Conservation (phyloP, 495 filamentous ascomycete genomes). For the Aspergillus conjunctus region DNA sequence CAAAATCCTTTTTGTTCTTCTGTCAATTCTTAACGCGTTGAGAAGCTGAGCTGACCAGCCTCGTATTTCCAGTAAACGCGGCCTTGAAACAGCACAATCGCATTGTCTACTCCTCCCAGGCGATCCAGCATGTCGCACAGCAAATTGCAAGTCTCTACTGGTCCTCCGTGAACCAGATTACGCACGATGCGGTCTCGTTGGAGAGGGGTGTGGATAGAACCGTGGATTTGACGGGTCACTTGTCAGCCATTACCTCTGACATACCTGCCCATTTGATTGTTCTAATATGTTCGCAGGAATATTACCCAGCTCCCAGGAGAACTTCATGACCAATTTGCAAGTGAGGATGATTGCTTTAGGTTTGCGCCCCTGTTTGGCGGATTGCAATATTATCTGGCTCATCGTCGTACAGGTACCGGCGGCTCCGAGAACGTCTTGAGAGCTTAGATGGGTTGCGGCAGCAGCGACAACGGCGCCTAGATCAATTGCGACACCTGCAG, state of each 20-base stretch:
- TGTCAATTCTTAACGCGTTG: conserved; percentile 27
- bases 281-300: conserved; percentile 37
- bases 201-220: conserved; percentile 43
- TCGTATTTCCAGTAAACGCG: conserved; percentile 56
- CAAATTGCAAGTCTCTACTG: conserved; percentile 78
- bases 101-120: conserved; percentile 71
- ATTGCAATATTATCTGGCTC: conserved; percentile 34
- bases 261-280: neutral
- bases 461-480: conserved; percentile 56
- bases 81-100: conserved; percentile 69
- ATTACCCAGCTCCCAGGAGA: conserved; percentile 40
- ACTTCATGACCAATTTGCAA: conserved; percentile 35
- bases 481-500: conserved; percentile 57
- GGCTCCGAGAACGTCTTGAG: conserved; percentile 53
- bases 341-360: conserved; percentile 39
- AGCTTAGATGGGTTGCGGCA: conserved; percentile 55
- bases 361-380: conserved; percentile 25
- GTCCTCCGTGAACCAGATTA: conserved; percentile 48
- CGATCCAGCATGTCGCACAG: conserved; percentile 76
- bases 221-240: conserved; percentile 49
- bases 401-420: conserved; percentile 54
- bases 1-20: neutral
- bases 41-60: conserved; percentile 20
- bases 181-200: conserved; percentile 41
- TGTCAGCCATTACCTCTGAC: conserved; percentile 29